Conservation (phyloP, 2,329 filamentous ascomycete species). For the Colletotrichum siamense region DNA sequence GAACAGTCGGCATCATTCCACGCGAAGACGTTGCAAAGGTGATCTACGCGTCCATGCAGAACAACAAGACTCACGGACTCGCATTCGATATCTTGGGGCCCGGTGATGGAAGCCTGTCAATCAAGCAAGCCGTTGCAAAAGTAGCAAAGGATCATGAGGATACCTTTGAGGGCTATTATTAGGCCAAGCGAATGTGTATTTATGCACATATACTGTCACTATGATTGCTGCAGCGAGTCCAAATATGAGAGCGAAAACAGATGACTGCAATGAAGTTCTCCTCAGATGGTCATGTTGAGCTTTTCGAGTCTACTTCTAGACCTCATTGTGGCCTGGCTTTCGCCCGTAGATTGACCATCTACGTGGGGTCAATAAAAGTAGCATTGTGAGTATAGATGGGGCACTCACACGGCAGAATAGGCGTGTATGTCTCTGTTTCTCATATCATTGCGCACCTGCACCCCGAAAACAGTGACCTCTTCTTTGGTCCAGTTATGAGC, state of each 20-base stretch:
- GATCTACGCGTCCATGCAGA: constrained; percentile 44
- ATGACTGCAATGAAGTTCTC: background rate
- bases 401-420: constrained; percentile 39
- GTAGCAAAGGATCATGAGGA: constrained; percentile 40
- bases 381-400: rapidly evolving
- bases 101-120: constrained; percentile 35
- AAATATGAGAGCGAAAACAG: background rate
- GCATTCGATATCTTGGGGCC: constrained; percentile 47
- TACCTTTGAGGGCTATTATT: constrained; percentile 33
- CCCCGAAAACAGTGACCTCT: constrained; percentile 29
- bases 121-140: constrained; percentile 41
- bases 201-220: background rate
- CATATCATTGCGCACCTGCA: constrained; percentile 27
- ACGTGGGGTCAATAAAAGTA: background rate
- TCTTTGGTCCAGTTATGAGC: constrained; percentile 38
- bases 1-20: constrained; percentile 38
- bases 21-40: constrained; percentile 51
- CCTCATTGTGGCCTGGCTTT: background rate
- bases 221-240: background rate
- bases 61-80: constrained; percentile 42
- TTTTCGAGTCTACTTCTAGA: background rate
- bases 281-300: background rate
- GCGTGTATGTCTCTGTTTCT: constrained; percentile 27
- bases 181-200: background rate
- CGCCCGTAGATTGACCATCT: background rate